A percentile compares a stretch with the other conserved stretches of the same genome.
Evolutionary conservation across 306 rosid species (phyloP).

Genomic region (Cucurbita moschata): DNA sequence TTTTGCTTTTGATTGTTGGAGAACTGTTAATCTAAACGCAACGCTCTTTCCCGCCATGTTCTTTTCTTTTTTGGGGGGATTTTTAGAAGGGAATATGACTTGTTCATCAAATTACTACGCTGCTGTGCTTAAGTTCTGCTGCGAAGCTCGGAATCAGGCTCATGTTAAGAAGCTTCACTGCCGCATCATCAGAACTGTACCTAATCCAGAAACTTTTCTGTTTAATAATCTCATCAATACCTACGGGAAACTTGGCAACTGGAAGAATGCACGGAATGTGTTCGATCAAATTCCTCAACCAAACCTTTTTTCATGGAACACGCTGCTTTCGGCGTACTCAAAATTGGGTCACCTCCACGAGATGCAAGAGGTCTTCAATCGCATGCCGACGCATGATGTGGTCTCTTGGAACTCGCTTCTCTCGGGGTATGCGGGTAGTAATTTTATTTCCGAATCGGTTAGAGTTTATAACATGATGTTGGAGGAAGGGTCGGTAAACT

Average conservation of each 20-base stretch:
- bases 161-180: slow-evolving; percentile 56
- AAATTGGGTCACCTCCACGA: slow-evolving; percentile 32
- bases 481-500: slow-evolving; percentile 23
- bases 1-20: background rate
- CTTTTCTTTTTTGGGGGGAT: background rate
- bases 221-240: slow-evolving; percentile 38
- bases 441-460: slow-evolving; percentile 29
- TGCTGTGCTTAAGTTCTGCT: slow-evolving; percentile 44
- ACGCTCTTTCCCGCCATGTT: slow-evolving; percentile 16
- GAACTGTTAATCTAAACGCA: background rate
- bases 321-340: slow-evolving; percentile 45
- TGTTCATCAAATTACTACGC: slow-evolving; percentile 42
- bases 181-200: slow-evolving; percentile 33
- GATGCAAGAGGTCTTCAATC: slow-evolving; percentile 37
- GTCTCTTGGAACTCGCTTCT: slow-evolving; percentile 65
- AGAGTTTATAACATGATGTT: slow-evolving; percentile 53
- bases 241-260: slow-evolving; percentile 35
- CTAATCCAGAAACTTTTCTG: slow-evolving; percentile 47
- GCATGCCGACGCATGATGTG: slow-evolving; percentile 45
- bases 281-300: slow-evolving; percentile 52
- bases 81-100: slow-evolving; percentile 11
- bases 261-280: slow-evolving; percentile 39
- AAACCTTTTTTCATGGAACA: slow-evolving; percentile 59
- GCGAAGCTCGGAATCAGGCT: slow-evolving; percentile 24
- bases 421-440: slow-evolving; percentile 38